Base-by-base conservation (phyloP, 2,329 filamentous ascomycete species). In the Aspergillus pseudoterreus region DNA sequence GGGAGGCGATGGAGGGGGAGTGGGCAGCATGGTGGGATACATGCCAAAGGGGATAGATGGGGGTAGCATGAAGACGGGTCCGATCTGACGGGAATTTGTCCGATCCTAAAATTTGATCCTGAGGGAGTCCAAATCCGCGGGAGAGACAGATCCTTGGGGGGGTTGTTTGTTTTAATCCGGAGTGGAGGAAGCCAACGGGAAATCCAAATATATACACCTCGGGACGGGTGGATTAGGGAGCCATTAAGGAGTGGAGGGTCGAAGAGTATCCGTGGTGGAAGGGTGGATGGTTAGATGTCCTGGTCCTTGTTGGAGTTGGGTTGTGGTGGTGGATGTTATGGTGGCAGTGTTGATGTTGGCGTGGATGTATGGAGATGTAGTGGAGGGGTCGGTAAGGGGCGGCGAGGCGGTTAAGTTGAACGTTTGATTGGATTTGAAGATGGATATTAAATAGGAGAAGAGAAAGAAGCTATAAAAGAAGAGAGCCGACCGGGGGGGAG, bases 11-110 rank as follows among this genome's bases (percentile, higher is more conserved):
- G 72, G 65, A 35, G 74, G 74, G 50, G 75, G 75, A 46, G 75
- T 77, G 36, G 74, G 72, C 32, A 77, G 65, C 67, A 75, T 72
- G 58, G 65, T 66, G 47, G 72, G 72, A 63, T 71, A 74, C 70
- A 75, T 74, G 63, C 57, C 68, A 33, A 51, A 59, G 17, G 55
- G 49, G 45, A 45, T 53, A 51, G 50, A 42, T 32, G 55, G 58
- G 48, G 53, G 47, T 43, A 60, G 54, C 59, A 62, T 60, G 51
- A 51, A 36, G 45, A 51, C 27, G 27, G 27, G 27, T 30, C 27
- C 27, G 27, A 30, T 30, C 6, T 11, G 27, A 30, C 0, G 4
- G 33, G n/a, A 8, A 9, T 12, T 12, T 6, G 10, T 12, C 33
- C 33, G 4, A n/a, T 12, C 11, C 33, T 35, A 12, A 12, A 12